A percentile compares a stretch with the other conserved stretches of the same genome.
phyloP scores from a whole-genome alignment of 352 stramenopile species.

The Globisporangium nodosum region DNA sequence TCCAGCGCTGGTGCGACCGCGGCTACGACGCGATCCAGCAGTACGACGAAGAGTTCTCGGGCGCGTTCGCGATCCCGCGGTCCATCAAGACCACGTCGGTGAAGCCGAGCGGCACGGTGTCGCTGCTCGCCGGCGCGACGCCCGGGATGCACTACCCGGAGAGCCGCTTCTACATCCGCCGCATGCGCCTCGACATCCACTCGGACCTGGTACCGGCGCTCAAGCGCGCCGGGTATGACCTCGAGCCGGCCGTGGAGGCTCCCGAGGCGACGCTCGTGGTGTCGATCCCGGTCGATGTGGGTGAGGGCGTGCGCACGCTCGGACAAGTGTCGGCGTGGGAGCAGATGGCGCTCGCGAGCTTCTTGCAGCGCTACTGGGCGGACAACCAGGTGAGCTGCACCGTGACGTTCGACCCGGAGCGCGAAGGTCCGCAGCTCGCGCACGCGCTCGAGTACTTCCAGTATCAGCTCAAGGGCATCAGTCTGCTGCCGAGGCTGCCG shows the following conservation, averaged over 20 bases:
- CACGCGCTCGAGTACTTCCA: constrained; percentile 90
- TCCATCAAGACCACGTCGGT: constrained; percentile 94
- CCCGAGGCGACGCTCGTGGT: constrained; percentile 82
- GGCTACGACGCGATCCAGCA: constrained; percentile 79
- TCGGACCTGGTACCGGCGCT: constrained; percentile 80
- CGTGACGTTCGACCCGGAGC: constrained; percentile 90
- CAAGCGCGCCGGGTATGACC: constrained; percentile 57
- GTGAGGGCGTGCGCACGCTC: constrained; percentile 80
- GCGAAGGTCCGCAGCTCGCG: constrained; percentile 68
- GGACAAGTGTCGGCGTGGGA: constrained; percentile 89
- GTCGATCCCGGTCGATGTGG: constrained; percentile 87
- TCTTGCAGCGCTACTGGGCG: constrained; percentile 91
- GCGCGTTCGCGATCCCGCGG: constrained; percentile 68
- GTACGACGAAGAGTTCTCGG: constrained; percentile 62
- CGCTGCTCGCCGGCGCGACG: constrained; percentile 88
- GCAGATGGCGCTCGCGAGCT: constrained; percentile 88
- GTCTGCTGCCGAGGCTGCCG: constrained; percentile 80
- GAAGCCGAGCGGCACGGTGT: constrained; percentile 89
- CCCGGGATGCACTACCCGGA: constrained; percentile 93
- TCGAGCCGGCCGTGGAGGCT: constrained; percentile 70
- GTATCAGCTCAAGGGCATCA: constrained; percentile 93
- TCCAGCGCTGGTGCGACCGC: constrained; percentile 84
- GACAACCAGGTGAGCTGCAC: constrained; percentile 95
- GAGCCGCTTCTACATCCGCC: constrained; percentile 90
- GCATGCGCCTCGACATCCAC: constrained; percentile 80